phyloP scores from a whole-genome alignment of 2,329 filamentous ascomycete species.

The Rhynchosporium secalis region DNA sequence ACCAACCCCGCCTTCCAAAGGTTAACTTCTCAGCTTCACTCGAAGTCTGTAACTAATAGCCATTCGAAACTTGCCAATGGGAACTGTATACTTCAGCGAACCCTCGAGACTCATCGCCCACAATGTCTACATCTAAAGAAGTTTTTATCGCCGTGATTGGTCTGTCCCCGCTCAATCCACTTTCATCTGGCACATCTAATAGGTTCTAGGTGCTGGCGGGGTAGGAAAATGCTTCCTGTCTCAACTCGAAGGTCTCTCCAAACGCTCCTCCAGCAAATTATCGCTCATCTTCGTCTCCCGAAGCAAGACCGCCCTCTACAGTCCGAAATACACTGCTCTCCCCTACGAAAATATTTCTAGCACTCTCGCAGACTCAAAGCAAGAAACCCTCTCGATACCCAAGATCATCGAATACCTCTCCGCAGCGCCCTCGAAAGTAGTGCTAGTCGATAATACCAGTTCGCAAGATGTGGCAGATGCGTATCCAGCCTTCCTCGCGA shows the following conservation, averaged over 20 bases:
- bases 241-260: conserved; percentile 70
- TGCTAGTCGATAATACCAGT: conserved; percentile 95
- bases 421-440: conserved; percentile 71
- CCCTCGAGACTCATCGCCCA: conserved; percentile 7
- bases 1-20: not conserved
- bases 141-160: conserved; percentile 49
- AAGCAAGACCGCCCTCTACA: conserved; percentile 79
- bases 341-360: conserved; percentile 60
- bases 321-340: conserved; percentile 69
- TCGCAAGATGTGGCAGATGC: conserved; percentile 79
- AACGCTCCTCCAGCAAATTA: conserved; percentile 61
- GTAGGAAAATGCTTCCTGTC: conserved; percentile 89
- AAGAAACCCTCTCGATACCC: conserved; percentile 64
- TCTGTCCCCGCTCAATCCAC: conserved; percentile 31
- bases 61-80: not conserved
- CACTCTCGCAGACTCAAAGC: conserved; percentile 62
- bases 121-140: conserved; percentile 39
- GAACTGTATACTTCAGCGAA: not conserved
- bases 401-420: conserved; percentile 78
- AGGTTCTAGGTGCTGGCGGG: conserved; percentile 74
- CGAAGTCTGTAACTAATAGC: not conserved
- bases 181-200: conserved; percentile 23
- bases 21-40: conserved; percentile 7
- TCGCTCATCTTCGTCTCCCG: conserved; percentile 83
- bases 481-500: conserved; percentile 79